Conservation (phyloP, 495 filamentous ascomycete genomes). For the Podospora pseudoanserina region DNA sequence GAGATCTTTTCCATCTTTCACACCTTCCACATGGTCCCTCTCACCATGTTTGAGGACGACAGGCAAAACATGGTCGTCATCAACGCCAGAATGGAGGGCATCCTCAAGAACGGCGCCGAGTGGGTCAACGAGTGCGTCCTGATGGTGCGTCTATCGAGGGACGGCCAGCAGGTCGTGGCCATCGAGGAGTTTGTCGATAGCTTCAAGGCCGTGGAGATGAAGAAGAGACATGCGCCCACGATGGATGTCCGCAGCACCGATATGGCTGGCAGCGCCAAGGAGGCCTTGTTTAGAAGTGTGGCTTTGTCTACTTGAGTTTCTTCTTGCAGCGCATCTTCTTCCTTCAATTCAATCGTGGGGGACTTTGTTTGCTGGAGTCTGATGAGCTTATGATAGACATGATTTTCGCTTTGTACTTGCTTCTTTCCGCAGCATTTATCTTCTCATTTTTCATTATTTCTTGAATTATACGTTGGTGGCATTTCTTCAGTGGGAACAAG, state of each 20-base stretch:
- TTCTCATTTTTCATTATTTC: neutral
- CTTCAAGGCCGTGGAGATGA: conserved; percentile 40
- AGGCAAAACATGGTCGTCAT: conserved; percentile 29
- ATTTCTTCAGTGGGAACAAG: neutral
- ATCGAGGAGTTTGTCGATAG: conserved; percentile 44
- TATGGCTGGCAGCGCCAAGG: neutral
- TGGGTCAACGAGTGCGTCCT: conserved; percentile 44
- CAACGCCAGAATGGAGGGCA: conserved; percentile 36
- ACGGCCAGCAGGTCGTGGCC: conserved; percentile 29
- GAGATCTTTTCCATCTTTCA: conserved; percentile 40
- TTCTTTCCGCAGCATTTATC: neutral
- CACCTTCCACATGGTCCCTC: conserved; percentile 37
- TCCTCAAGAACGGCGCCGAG: conserved; percentile 21
- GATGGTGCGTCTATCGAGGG: conserved; percentile 32
- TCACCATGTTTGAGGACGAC: conserved; percentile 34
- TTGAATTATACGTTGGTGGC: neutral
- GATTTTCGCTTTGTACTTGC: neutral
- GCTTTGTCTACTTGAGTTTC: conserved; percentile 24
- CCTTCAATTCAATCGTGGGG: neutral
- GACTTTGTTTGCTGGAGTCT: neutral
- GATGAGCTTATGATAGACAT: neutral
- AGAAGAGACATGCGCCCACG: conserved; percentile 28
- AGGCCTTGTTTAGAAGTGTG: conserved; percentile 16
- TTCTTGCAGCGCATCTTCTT: conserved; percentile 4
- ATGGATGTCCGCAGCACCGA: conserved; percentile 22